phyloP scores from a whole-genome alignment of 202 grass and related monocot species.

The Cymbopogon flexuosus region DNA sequence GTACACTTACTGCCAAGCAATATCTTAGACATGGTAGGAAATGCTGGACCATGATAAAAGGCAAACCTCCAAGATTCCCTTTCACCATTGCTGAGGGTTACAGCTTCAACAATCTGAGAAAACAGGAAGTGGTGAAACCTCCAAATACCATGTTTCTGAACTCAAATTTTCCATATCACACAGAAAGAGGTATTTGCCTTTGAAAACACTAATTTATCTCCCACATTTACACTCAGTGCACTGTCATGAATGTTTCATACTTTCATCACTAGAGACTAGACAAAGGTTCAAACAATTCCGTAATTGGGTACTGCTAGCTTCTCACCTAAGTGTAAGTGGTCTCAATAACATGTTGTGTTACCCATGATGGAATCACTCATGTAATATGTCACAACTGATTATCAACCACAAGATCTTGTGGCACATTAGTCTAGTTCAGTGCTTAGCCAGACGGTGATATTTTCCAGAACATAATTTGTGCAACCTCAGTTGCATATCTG shows the following conservation, averaged over 20 bases:
- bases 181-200: not conserved
- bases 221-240: conserved; percentile 9
- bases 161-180: conserved; percentile 10
- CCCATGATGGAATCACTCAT: not conserved
- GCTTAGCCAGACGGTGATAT: not conserved
- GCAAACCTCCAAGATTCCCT: conserved; percentile 47
- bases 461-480: not conserved
- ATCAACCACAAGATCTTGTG: not conserved
- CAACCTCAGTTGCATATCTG: not conserved
- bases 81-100: conserved; percentile 47
- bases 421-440: not conserved
- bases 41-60: conserved; percentile 78
- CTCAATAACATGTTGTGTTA: not conserved
- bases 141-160: conserved; percentile 9
- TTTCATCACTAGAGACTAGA: not conserved
- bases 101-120: conserved; percentile 58
- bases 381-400: not conserved
- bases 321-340: not conserved
- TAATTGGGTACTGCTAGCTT: not conserved
- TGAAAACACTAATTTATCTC: conserved; percentile 6
- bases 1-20: conserved; percentile 65
- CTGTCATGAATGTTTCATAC: not conserved
- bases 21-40: conserved; percentile 75
- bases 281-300: not conserved
- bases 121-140: conserved; percentile 10